Conservation (phyloP, 23 red algal genomes). For the Porphyridium purpureum region DNA sequence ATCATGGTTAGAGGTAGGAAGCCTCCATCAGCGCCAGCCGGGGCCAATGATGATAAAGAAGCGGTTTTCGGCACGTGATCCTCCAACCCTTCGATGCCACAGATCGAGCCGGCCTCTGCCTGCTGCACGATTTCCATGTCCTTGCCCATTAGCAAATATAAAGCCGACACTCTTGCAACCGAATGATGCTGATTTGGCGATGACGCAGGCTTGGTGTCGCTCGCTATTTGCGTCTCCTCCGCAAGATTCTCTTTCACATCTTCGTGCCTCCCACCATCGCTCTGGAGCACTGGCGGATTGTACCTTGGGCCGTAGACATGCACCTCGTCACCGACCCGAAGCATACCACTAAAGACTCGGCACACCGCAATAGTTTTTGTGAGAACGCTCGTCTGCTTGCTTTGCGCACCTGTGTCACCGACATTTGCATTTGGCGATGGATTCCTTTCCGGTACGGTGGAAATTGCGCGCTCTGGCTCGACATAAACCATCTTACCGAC, state of each 20-base stretch:
- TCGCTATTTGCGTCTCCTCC: background rate
- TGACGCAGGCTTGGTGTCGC: background rate
- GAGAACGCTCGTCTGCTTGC: too few relatives aligned
- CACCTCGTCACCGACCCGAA: constrained; percentile 31
- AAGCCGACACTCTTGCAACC: constrained; percentile 23
- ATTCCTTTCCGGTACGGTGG: too few relatives aligned
- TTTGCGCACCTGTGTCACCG: too few relatives aligned
- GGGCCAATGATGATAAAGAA: constrained; percentile 57
- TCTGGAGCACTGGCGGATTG: constrained; percentile 5
- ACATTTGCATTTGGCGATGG: too few relatives aligned
- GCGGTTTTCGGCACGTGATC: constrained; percentile 76
- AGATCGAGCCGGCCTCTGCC: constrained; percentile 45
- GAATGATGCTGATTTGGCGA: background rate
- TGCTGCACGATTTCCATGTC: constrained; percentile 48
- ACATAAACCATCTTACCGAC: too few relatives aligned
- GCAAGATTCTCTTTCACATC: background rate
- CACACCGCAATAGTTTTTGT: constrained; percentile 63
- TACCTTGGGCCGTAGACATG: constrained; percentile 90
- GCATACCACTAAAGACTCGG: constrained; percentile 55
- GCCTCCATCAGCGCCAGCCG: too few relatives aligned
- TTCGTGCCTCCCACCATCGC: too few relatives aligned
- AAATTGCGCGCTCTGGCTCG: too few relatives aligned
- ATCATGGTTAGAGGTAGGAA: too few relatives aligned
- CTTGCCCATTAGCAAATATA: constrained; percentile 77
- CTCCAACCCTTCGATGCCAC: constrained; percentile 73